Evolutionary conservation across 2,329 filamentous ascomycete species (phyloP).

Genomic region (Exophiala sp.): DNA sequence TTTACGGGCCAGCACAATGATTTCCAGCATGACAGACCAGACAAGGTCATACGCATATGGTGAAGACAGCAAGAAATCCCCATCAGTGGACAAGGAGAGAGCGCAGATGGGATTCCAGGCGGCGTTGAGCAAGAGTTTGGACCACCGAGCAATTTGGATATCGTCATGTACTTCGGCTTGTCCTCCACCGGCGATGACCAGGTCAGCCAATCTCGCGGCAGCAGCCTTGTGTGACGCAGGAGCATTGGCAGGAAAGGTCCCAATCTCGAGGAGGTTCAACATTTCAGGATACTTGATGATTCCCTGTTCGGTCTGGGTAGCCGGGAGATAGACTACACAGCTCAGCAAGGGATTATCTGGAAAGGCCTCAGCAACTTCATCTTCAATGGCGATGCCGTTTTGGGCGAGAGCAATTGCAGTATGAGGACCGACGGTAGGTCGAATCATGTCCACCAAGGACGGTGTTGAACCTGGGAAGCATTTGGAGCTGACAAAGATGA

Average conservation of each 20-base stretch:
- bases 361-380: conserved; percentile 46
- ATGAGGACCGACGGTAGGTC: conserved; percentile 46
- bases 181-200: conserved; percentile 43
- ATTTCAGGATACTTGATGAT: conserved; percentile 44
- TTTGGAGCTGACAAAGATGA: conserved; percentile 53
- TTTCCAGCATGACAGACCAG: background rate
- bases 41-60: background rate
- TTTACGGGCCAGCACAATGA: too few species aligned
- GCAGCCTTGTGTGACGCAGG: conserved; percentile 30
- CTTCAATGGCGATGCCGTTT: conserved; percentile 59
- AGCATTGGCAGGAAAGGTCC: conserved; percentile 42
- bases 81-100: conserved; percentile 44
- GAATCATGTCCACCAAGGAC: too few species aligned
- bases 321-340: conserved; percentile 51
- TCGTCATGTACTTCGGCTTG: conserved; percentile 41
- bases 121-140: conserved; percentile 45
- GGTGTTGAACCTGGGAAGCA: conserved; percentile 50
- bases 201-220: conserved; percentile 36
- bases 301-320: conserved; percentile 46
- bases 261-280: conserved; percentile 46
- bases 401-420: conserved; percentile 55
- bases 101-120: conserved; percentile 50
- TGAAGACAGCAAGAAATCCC: conserved; percentile 46
- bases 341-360: conserved; percentile 47
- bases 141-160: conserved; percentile 32